Base-by-base conservation (phyloP, 805 yeast genomes). In the Wickerhamomyces alni region DNA sequence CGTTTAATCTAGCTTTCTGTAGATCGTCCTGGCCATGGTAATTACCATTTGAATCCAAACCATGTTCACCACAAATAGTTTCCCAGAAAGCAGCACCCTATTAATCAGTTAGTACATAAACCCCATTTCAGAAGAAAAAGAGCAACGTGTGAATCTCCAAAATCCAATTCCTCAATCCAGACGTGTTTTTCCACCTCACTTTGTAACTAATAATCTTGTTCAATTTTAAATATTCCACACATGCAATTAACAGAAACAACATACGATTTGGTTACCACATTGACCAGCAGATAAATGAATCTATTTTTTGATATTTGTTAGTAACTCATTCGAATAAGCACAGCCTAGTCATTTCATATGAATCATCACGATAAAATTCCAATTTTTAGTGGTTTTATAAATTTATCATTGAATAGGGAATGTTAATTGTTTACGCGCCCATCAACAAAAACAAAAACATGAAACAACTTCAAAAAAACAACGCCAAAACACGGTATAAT, bases 231-330 rank as follows among this genome's bases (percentile, higher is more conserved):
- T 7, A 21, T 21, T 21, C 31, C 25, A 15, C 25, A 31, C n/a
- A 30, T 27, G 9, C 12, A 13, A 21, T 17, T 12, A 17, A 21
- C 15, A n/a, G 35, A 31, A 18, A 43, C 53, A 31, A 75, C 82
- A 56, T 69, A 77, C 87, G 54, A 89, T 87, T 71, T 89, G 98
- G 77, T 89, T 89, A 80, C 97, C 96, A 79, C 97, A 88, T 73
- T 89, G 98, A 67, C 98, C 98, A 42, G 96, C 83, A 43, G 97
- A 89, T 66, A 89, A 77, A 68, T 89, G 97, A 66, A 89, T 87
- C 93, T 82, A 64, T 53, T 13, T 6, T 15, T 16, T 1, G 9
- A 7, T n/a, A 22, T 16, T 13, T 32, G 56, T 52, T 51, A 51
- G 53, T 50, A n/a, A n/a, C n/a, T n/a, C n/a, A n/a, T n/a, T n/a